Evolutionary conservation across 768 basidiomycete species (phyloP).

Genomic region (Panellus pusillus): DNA sequence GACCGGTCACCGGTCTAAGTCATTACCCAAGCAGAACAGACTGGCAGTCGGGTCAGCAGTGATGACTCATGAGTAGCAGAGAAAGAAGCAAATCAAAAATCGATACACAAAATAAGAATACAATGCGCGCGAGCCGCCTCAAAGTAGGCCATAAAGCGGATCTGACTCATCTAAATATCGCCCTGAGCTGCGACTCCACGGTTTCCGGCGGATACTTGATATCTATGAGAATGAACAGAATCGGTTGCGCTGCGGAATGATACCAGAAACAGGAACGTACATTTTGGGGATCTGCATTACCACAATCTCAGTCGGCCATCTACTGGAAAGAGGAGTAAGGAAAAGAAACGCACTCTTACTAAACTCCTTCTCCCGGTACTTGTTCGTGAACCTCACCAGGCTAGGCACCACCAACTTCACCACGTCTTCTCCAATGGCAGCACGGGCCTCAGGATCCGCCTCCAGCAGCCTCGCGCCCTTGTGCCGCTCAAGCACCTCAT

Average conservation of each 20-base stretch:
- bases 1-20: no score
- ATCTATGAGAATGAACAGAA: constrained; percentile 43
- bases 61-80: no score
- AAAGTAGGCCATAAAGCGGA: not conserved
- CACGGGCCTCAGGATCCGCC: constrained; percentile 63
- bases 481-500: constrained; percentile 79
- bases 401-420: constrained; percentile 75
- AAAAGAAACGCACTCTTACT: constrained; percentile 65
- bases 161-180: constrained; percentile 47
- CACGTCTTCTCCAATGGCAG: constrained; percentile 67
- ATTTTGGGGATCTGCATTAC: constrained; percentile 65
- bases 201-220: constrained; percentile 77
- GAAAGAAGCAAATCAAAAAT: no score
- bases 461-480: constrained; percentile 65
- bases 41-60: no score
- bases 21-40: no score
- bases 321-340: not conserved
- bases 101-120: constrained; percentile 10
- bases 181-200: constrained; percentile 68
- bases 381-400: constrained; percentile 72
- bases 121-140: not conserved
- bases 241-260: constrained; percentile 11
- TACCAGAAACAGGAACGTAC: constrained; percentile 37
- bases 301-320: constrained; percentile 1
- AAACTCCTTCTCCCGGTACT: constrained; percentile 78